A percentile compares a stretch with the other conserved stretches of the same genome.
Evolutionary conservation across 495 filamentous ascomycete genomes (phyloP).

Genomic region (Xylaria curta): DNA sequence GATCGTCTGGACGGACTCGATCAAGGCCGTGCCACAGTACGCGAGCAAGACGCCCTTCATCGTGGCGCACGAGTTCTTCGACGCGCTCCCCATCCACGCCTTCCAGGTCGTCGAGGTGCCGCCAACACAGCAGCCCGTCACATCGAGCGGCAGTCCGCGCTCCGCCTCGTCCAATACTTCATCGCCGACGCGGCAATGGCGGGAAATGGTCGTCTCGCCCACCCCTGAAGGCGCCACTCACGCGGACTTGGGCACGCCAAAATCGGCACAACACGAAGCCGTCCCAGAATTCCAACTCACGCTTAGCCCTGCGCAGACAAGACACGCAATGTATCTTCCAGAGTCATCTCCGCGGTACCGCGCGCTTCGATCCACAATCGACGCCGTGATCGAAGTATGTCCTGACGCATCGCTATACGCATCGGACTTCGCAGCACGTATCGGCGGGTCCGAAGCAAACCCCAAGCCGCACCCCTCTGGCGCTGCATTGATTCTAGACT

Average conservation of each 20-base stretch:
- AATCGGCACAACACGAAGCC: slow-evolving; percentile 60
- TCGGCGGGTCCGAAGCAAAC: slow-evolving; percentile 68
- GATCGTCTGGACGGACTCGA: slow-evolving; percentile 90
- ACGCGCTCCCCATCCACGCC: slow-evolving; percentile 96
- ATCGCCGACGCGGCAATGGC: slow-evolving; percentile 72
- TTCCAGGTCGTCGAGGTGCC: slow-evolving; percentile 74
- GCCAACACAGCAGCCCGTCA: slow-evolving; percentile 49
- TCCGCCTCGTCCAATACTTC: slow-evolving; percentile 47
- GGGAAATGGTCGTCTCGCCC: slow-evolving; percentile 85
- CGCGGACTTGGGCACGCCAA: slow-evolving; percentile 51
- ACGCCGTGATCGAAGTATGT: slow-evolving; percentile 81
- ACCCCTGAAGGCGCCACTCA: slow-evolving; percentile 58
- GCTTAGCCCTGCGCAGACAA: slow-evolving; percentile 72
- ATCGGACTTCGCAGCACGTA: slow-evolving; percentile 78
- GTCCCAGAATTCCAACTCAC: slow-evolving; percentile 84
- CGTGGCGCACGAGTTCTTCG: slow-evolving; percentile 97
- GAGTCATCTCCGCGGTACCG: slow-evolving; percentile 81
- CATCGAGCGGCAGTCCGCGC: slow-evolving; percentile 39
- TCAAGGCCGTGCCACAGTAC: slow-evolving; percentile 71
- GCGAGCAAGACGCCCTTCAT: slow-evolving; percentile 83
- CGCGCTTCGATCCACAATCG: slow-evolving; percentile 66
- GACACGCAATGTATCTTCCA: slow-evolving; percentile 83
- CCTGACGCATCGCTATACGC: slow-evolving; percentile 82
- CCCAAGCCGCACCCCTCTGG: slow-evolving; percentile 72
- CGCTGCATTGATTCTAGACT: slow-evolving; percentile 91